These are phyloP conservation scores for Pichia heedii DNA, from an alignment of 805 yeast genomes.

Conservation along the genomic window DNA sequence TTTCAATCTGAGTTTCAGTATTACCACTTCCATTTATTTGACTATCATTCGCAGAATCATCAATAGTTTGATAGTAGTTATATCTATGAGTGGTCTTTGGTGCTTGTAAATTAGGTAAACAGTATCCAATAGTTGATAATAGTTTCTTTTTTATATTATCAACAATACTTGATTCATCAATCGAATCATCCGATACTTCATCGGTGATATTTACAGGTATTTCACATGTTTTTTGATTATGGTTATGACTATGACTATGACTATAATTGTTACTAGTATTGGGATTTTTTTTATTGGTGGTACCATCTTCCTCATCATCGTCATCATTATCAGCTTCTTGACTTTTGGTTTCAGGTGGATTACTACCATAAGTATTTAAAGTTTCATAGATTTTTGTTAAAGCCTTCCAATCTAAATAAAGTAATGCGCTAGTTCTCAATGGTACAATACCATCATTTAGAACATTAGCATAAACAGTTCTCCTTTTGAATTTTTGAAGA, in stretches of 20 bases:
- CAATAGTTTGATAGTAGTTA: slow-evolving; percentile 24
- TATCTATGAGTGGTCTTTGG: slow-evolving; percentile 17
- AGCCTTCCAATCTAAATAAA: slow-evolving; percentile 82
- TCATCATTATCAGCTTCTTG: slow-evolving; percentile 8
- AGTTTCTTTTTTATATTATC: slow-evolving; percentile 21
- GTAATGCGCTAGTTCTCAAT: slow-evolving; percentile 74
- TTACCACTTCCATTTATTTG: slow-evolving; percentile 10
- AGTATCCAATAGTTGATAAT: slow-evolving; percentile 35
- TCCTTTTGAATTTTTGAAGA: slow-evolving; percentile 50
- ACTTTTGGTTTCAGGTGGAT: neutral
- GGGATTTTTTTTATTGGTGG: neutral
- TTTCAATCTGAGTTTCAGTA: too few relatives aligned
- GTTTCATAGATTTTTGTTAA: slow-evolving; percentile 39
- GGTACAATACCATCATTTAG: slow-evolving; percentile 96
- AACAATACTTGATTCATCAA: neutral
- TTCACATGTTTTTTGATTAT: slow-evolving; percentile 14
- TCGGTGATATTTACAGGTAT: slow-evolving; percentile 24
- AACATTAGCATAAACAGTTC: slow-evolving; percentile 85
- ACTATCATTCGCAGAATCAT: neutral
- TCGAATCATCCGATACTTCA: neutral
- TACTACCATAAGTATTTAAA: slow-evolving; percentile 2
- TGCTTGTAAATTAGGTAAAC: slow-evolving; percentile 29
- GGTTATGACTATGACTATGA: too few relatives aligned
- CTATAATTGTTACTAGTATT: neutral
- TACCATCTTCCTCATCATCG: neutral